Evolutionary conservation across 2,329 filamentous ascomycete species (phyloP).

Genomic region (Colletotrichum plurivorum): DNA sequence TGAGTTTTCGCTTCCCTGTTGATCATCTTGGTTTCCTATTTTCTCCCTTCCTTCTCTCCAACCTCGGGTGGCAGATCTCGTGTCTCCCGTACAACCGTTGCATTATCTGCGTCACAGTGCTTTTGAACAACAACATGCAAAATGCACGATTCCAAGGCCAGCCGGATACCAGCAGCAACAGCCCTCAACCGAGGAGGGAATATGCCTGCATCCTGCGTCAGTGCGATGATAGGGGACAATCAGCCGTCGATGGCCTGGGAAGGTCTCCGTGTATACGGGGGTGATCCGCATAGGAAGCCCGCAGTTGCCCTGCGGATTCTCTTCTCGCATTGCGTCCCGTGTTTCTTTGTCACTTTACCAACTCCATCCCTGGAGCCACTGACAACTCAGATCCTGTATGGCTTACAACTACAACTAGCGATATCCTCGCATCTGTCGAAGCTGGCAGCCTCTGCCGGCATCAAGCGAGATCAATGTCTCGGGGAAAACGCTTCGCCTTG

Average conservation of each 20-base stretch:
- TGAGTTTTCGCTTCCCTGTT: constrained; percentile 2
- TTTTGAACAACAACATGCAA: background rate
- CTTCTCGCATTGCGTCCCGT: background rate
- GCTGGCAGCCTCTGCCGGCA: background rate
- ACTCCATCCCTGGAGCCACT: background rate
- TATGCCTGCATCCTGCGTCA: constrained; percentile 13
- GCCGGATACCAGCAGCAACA: background rate
- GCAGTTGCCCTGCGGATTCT: no score
- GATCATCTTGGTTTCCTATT: constrained; percentile 7
- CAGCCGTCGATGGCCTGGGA: background rate
- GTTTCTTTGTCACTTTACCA: background rate
- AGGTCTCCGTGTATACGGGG: background rate
- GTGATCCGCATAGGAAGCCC: no score
- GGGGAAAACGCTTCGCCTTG: background rate
- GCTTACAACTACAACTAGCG: background rate
- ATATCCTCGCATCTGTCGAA: no score
- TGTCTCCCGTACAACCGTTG: background rate
- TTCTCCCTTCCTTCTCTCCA: background rate
- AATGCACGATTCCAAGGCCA: background rate
- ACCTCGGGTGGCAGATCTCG: background rate
- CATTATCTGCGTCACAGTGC: background rate
- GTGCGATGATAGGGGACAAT: constrained; percentile 3
- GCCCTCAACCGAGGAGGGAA: constrained; percentile 3
- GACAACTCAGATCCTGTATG: background rate
- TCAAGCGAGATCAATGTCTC: constrained; percentile 5